A percentile compares a stretch with the other conserved stretches of the same genome.
These are phyloP conservation scores for Pyrus pyrifolia DNA, from an alignment of 306 rosid genomes.

Conservation along the genomic window DNA sequence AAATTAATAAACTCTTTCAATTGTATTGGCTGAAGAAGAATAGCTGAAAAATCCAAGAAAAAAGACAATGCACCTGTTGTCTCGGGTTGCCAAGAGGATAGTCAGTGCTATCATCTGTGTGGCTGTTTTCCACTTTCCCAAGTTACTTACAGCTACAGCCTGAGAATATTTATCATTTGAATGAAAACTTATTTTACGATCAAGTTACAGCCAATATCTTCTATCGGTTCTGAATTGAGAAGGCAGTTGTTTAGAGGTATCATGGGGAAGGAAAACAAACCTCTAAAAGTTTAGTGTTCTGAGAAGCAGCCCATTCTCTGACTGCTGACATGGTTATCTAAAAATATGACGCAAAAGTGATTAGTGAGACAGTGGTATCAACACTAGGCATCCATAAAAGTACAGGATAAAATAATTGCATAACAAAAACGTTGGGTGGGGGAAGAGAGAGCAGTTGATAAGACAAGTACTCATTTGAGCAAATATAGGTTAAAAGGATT, in stretches of 20 bases:
- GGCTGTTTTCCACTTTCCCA: slow-evolving; percentile 99
- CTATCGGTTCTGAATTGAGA: background rate
- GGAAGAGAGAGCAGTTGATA: background rate
- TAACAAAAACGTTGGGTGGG: background rate
- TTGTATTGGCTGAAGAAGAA: slow-evolving; percentile 5
- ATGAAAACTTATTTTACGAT: background rate
- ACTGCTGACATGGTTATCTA: slow-evolving; percentile 99
- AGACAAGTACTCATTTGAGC: background rate
- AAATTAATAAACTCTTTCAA: background rate
- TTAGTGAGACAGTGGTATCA: slow-evolving; percentile 14
- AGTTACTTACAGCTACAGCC: slow-evolving; percentile 99
- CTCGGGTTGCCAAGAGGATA: slow-evolving; percentile 83
- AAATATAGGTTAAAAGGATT: too few relatives aligned
- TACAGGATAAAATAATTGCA: slow-evolving; percentile 8
- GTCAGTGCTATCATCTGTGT: slow-evolving; percentile 88
- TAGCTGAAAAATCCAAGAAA: background rate
- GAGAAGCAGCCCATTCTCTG: slow-evolving; percentile 99
- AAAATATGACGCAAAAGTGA: slow-evolving; percentile 18
- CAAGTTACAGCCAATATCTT: background rate
- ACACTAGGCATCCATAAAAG: slow-evolving; percentile 10
- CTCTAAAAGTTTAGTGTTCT: slow-evolving; percentile 81
- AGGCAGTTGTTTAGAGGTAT: slow-evolving; percentile 6
- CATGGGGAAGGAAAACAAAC: slow-evolving; percentile 37
- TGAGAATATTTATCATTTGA: slow-evolving; percentile 14
- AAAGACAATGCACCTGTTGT: slow-evolving; percentile 51